Evolutionary conservation across 2,329 filamentous ascomycete genomes (phyloP).

Genomic region (Magnaporthales sp.): DNA sequence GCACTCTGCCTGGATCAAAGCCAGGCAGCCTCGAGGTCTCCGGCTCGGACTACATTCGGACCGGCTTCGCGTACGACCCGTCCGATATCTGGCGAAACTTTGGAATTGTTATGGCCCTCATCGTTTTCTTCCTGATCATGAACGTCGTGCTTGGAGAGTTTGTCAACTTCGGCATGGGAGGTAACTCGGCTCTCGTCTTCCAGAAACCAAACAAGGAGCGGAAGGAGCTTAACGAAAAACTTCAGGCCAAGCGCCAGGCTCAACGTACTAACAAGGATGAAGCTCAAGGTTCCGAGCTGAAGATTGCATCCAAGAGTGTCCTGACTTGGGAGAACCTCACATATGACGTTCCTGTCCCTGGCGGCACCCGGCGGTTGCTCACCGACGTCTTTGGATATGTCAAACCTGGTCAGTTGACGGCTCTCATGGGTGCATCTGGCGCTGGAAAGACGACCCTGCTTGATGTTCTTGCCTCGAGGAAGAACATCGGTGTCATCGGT

Average conservation of each 20-base stretch:
- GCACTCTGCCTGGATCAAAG: constrained; percentile 65
- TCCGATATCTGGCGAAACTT: constrained; percentile 74
- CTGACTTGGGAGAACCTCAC: constrained; percentile 82
- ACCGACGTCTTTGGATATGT: constrained; percentile 58
- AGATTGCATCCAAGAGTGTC: constrained; percentile 53
- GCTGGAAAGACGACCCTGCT: constrained; percentile 82
- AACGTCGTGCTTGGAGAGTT: constrained; percentile 75
- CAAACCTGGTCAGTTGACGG: constrained; percentile 64
- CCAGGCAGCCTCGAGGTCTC: constrained; percentile 55
- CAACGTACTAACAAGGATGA: constrained; percentile 37
- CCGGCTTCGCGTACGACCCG: constrained; percentile 58
- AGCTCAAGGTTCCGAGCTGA: constrained; percentile 39
- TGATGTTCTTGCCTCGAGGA: constrained; percentile 59
- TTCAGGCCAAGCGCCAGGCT: constrained; percentile 49
- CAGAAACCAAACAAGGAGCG: constrained; percentile 60
- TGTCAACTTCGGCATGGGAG: constrained; percentile 69
- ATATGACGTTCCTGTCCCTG: constrained; percentile 59
- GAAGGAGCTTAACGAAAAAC: constrained; percentile 54
- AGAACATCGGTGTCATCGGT: constrained; percentile 51
- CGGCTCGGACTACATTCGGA: constrained; percentile 60
- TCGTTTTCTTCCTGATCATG: constrained; percentile 63
- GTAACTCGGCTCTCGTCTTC: constrained; percentile 74
- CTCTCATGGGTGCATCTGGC: constrained; percentile 76
- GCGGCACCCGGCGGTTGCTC: constrained; percentile 46
- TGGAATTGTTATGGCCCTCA: constrained; percentile 69